Conservation (phyloP, 2,329 filamentous ascomycete genomes). For the Chrysoporthe deuterocubensis region DNA sequence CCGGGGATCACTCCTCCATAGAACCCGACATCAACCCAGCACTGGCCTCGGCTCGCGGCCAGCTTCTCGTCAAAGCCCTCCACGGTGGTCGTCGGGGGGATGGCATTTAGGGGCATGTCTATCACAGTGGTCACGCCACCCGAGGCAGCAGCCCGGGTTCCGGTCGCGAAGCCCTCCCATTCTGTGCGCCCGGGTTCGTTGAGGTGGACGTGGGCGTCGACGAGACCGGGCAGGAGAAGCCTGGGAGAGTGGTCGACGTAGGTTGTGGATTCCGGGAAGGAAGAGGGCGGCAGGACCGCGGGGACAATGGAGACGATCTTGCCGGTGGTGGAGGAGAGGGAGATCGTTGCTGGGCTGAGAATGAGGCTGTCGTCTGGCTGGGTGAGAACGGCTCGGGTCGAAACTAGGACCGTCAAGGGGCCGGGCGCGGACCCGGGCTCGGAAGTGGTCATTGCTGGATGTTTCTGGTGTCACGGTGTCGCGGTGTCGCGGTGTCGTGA, state of each 20-base stretch:
- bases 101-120: conserved; percentile 97
- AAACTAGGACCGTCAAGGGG: conserved; percentile 75
- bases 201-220: conserved; percentile 96
- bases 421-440: conserved; percentile 35
- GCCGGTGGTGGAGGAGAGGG: conserved; percentile 76
- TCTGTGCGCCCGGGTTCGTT: conserved; percentile 96
- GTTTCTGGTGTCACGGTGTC: conserved; percentile 7
- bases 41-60: conserved; percentile 80
- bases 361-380: conserved; percentile 64
- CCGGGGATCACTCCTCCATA: conserved; percentile 95
- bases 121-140: conserved; percentile 96
- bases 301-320: conserved; percentile 81
- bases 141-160: conserved; percentile 89
- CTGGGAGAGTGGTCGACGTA: conserved; percentile 87
- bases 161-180: conserved; percentile 98
- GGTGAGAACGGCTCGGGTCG: conserved; percentile 80
- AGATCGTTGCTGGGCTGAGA: conserved; percentile 81
- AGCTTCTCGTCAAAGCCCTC: conserved; percentile 83
- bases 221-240: conserved; percentile 85
- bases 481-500: conserved; percentile 6
- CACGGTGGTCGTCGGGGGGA: conserved; percentile 93
- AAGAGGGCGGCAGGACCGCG: conserved; percentile 71
- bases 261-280: conserved; percentile 72
- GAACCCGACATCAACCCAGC: conserved; percentile 99
- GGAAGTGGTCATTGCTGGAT: conserved; percentile 40